Conservation (phyloP, 805 yeast species). For the Cyberlindnera maclurae region DNA sequence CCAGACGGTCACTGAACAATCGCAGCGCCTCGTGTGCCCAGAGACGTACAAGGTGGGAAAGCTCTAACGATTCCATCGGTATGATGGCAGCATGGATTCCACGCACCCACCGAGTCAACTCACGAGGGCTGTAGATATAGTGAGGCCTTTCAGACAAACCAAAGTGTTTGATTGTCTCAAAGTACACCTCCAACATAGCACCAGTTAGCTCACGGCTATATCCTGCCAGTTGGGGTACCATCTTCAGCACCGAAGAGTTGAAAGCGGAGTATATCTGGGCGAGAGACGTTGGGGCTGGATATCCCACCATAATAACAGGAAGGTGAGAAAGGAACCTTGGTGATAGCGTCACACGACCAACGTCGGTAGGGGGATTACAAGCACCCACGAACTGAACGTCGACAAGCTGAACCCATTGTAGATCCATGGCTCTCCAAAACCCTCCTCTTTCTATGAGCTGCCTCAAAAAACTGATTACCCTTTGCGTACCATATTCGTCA, state of each 20-base stretch:
- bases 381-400: slow-evolving; percentile 88
- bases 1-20: slow-evolving; percentile 69
- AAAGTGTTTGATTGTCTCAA: slow-evolving; percentile 35
- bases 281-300: slow-evolving; percentile 63
- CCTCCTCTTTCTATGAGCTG: slow-evolving; percentile 70
- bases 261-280: slow-evolving; percentile 60
- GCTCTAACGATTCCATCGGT: slow-evolving; percentile 28
- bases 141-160: slow-evolving; percentile 38
- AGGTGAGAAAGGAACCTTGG: slow-evolving; percentile 61
- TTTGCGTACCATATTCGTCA: slow-evolving; percentile 70
- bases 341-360: slow-evolving; percentile 57
- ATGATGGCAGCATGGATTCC: slow-evolving; percentile 55
- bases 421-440: slow-evolving; percentile 59
- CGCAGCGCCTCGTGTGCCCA: slow-evolving; percentile 82
- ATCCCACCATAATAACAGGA: slow-evolving; percentile 64
- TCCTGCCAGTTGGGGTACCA: slow-evolving; percentile 54
- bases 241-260: slow-evolving; percentile 46
- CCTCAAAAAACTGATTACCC: slow-evolving; percentile 62
- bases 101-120: slow-evolving; percentile 77
- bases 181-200: slow-evolving; percentile 64
- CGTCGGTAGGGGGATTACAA: slow-evolving; percentile 82
- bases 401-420: slow-evolving; percentile 58
- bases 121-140: slow-evolving; percentile 83
- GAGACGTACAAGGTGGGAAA: slow-evolving; percentile 46
- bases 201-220: slow-evolving; percentile 44